Evolutionary conservation across 2,329 filamentous ascomycete genomes (phyloP), one percentile per base, ranked within the genome.

Genomic region (Aspergillus novofumigatus): DNA sequence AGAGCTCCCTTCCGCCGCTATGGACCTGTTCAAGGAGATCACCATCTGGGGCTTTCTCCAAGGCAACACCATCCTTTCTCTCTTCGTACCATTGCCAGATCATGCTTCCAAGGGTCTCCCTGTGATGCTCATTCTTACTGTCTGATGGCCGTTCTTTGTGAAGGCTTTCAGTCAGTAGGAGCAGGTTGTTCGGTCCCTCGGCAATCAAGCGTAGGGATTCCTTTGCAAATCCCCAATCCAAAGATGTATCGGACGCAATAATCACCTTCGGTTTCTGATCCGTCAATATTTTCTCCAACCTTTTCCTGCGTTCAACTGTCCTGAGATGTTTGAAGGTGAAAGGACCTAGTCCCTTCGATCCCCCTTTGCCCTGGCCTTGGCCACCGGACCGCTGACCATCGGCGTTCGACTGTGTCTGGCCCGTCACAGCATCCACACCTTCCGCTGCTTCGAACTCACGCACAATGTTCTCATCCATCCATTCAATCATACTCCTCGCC

Each of bases 381-480:
- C 66, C 66, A 50, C 70, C 66, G 48, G 67, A 59, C 50, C 70
- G 67, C 60, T 80, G 80, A 28, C 72, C 77, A 50, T 77, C 77
- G 54, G 72, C 76, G 60, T 72, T 76, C 62, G 65, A 68, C 38
- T 72, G 69, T 10, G 63, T 61, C 58, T 76, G 74, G n/a, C 68
- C 67, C 9, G 66, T 64, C 6, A 66, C 65, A 52, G 67, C 69
- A 55, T 78, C 75, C 25, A 69, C 71, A 38, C 75, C 75, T 57
- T 78, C 75, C 1, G 74, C 80, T 17, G 88, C 86, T 71, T 96
- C 92, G 60, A 96, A 95, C 67, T 97, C 93, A 54, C 92, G 87
- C 45, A 96, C 89, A 58, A 99, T 95, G 57, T 87, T 88, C 68
- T 97, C 92, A 69, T 97, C 92, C 92, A 99, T 97, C 94, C 94